phyloP scores from a whole-genome alignment of 257 asterid species.

The Solanum pimpinellifolium region DNA sequence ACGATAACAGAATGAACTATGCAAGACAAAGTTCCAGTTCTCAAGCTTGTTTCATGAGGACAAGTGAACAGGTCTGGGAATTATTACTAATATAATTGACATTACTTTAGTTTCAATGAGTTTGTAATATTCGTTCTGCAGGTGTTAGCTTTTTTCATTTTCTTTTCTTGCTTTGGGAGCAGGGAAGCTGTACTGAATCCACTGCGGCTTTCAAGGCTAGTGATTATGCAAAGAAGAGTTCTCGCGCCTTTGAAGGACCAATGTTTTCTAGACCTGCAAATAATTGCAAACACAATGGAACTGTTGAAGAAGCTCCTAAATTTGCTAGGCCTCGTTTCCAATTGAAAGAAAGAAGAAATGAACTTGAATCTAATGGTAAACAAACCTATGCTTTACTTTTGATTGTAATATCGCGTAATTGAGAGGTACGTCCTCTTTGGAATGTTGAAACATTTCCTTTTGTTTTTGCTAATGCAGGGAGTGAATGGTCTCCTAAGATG shows the following conservation, averaged over 20 bases:
- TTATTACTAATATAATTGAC: not conserved
- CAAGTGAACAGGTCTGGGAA: slow-evolving; percentile 25
- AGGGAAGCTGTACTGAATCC: slow-evolving; percentile 32
- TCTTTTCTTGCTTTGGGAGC: not conserved
- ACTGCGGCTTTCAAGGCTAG: slow-evolving; percentile 20
- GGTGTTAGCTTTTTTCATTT: not conserved
- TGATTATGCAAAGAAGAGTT: slow-evolving; percentile 2
- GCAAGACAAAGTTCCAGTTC: slow-evolving; percentile 61
- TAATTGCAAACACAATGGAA: slow-evolving; percentile 14
- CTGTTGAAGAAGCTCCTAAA: slow-evolving; percentile 30
- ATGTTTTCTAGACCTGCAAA: slow-evolving; percentile 45
- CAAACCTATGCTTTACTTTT: not conserved
- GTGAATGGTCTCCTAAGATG: slow-evolving; percentile 66
- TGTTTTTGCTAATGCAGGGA: not conserved
- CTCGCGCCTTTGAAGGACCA: slow-evolving; percentile 30
- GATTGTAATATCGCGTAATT: not conserved
- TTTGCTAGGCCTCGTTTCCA: slow-evolving; percentile 34
- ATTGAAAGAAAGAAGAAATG: slow-evolving; percentile 12
- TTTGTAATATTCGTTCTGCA: not conserved
- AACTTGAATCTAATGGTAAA: slow-evolving; percentile 28
- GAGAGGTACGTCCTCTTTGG: not conserved
- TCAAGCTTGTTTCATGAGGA: slow-evolving; percentile 68
- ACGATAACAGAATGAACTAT: slow-evolving; percentile 54
- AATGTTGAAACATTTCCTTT: not conserved
- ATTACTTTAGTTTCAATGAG: not conserved